Evolutionary conservation across 352 stramenopile species (phyloP), one percentile per base, ranked within the genome.

Genomic region (Globisporangium acanthophoron): DNA sequence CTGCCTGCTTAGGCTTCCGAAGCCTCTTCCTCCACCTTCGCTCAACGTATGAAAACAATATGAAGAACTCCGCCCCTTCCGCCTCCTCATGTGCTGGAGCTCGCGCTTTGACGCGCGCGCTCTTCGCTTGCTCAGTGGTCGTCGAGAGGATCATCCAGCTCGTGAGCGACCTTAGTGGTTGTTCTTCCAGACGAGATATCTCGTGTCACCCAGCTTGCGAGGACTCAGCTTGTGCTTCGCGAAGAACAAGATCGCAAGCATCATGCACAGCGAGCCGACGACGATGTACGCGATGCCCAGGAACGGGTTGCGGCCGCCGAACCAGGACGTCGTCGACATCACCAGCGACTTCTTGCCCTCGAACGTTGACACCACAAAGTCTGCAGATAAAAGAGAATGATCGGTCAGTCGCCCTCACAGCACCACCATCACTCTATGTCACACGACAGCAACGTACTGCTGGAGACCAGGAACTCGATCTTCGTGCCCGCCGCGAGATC

Each of bases 271-370:
- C 48, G 74, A 72, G 55, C 97, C 97, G 33, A 99, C 94, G 39
- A 88, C 85, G 64, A 99, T 97, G 76, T 99, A 99, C 27, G 90
- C 90, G 57, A 96, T 91, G 52, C 96, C 96, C 9, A 99, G 76
- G 78, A 98, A 98, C 52, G 86, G 70, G 77, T 99, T 99, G 59
- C 97, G 96, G 44, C 96, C 96, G 61, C 97, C 97, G 67, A 99
- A 98, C 73, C 88, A 97, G 50, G 88, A 97, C 21, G 84, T 98
- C 29, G 95, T 99, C 45, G 88, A 96, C 33, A 99, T 86, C 52
- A 99, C 93, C 31, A 99, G 74, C 44, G 86, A 88, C 73, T 99
- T 99, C 52, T 90, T 97, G 55, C 97, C 97, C 43, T 94, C 73
- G 66, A 98, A 98, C 49, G 85, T 93, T 66, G 82, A 82, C 11